A percentile compares a stretch with the other conserved stretches of the same genome.
Conservation (phyloP, 345 rosid species). For the Rhodamnia rubescens region DNA sequence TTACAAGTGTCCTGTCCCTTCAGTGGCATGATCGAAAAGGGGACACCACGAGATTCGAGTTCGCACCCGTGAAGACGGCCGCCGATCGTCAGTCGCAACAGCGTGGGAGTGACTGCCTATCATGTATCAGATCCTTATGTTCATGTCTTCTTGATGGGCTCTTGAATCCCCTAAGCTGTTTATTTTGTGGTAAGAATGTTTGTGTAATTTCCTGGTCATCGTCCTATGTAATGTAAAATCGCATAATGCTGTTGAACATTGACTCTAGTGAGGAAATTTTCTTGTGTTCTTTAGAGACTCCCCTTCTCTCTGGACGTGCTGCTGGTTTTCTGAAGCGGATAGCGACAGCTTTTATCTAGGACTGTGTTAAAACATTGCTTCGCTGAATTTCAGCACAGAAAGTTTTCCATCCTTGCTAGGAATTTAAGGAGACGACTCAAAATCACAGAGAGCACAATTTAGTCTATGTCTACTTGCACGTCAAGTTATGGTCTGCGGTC, state of each 20-base stretch:
- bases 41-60: neutral
- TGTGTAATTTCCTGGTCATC: neutral
- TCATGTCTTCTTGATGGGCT: neutral
- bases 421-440: neutral
- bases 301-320: neutral
- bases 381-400: neutral
- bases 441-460: neutral
- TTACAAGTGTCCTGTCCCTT: constrained; percentile 26
- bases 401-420: neutral
- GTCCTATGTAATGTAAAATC: neutral
- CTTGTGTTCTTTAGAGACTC: neutral
- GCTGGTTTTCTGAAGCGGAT: neutral
- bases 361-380: neutral
- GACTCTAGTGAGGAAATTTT: neutral
- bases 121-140: neutral
- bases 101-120: neutral
- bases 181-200: neutral
- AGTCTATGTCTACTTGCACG: neutral
- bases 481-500: neutral
- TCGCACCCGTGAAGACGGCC: neutral
- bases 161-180: neutral
- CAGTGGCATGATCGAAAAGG: constrained; percentile 23
- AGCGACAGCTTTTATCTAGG: neutral
- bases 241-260: neutral
- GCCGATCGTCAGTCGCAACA: neutral